Base-by-base conservation (phyloP, 176 grass and related monocot species). In the Ensete glaucum region DNA sequence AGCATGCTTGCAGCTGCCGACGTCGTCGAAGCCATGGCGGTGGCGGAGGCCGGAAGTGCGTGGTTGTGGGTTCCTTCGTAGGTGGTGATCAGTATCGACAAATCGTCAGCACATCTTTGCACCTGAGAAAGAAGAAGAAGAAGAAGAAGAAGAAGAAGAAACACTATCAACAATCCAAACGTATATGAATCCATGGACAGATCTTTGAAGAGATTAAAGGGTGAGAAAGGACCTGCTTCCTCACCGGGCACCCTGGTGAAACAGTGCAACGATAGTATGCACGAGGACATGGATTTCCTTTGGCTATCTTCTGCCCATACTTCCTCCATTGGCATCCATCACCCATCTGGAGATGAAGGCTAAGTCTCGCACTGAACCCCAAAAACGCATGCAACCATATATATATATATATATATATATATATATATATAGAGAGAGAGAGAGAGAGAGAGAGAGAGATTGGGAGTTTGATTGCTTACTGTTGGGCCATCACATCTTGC, bases 11-110 rank as follows among this genome's bases (percentile, higher is more conserved):
- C 96, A 0, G 96, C 96, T 17, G 96, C 91, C 2, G 81, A 75
- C 19, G 85, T 99, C 7, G 91, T 85, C 23, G 91, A 95, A 10
- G 91, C 96, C 91, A 99, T 88, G 20, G 91, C 88, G 0, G 81
- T 81, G 1, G 96, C 96, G 7, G 86, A 49, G 2, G 81, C 64
- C 26, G 96, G 84, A 23, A 99, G 84, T 3, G 77, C 85, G 80
- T 99, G 96, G 86, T 78, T 99, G 88, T 99, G 96, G 27, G 57
- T 57, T 14, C 96, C 91, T 86, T 99, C 96, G 79, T 99, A 99
- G 13, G 88, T 99, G 64, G 86, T 95, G 81, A 91, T 99, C 54
- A 99, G 78, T 78, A 99, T 95, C 53, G 96, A 72, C 77, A 72
- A 74, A 86, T 99, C 91, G 21, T 95, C 96, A 4, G 73, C 57